Conservation (phyloP, 2,329 filamentous ascomycete species). For the Rhytidhysteron rufulum region DNA sequence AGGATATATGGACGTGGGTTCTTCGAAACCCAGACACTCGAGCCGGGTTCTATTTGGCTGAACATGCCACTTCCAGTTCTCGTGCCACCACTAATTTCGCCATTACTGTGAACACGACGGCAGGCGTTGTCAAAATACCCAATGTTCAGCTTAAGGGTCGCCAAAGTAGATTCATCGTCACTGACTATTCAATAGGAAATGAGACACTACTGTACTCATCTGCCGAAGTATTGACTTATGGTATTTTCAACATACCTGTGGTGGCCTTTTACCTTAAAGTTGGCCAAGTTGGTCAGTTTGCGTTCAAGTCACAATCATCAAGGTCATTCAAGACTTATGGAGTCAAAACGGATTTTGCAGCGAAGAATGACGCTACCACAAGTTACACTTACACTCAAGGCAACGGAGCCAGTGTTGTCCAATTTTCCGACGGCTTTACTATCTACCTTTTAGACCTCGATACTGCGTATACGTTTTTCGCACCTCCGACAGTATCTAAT, state of each 20-base stretch:
- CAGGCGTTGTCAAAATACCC: slow-evolving; percentile 41
- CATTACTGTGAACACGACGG: slow-evolving; percentile 47
- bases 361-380: slow-evolving; percentile 34
- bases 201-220: slow-evolving; percentile 50
- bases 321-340: slow-evolving; percentile 39
- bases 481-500: slow-evolving; percentile 45
- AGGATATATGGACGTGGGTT: slow-evolving; percentile 49
- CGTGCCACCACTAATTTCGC: slow-evolving; percentile 44
- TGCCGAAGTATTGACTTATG: slow-evolving; percentile 49
- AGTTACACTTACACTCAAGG: slow-evolving; percentile 42
- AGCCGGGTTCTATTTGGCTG: slow-evolving; percentile 50
- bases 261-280: slow-evolving; percentile 49
- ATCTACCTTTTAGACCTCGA: slow-evolving; percentile 52
- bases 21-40: slow-evolving; percentile 49
- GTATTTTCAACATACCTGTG: slow-evolving; percentile 45
- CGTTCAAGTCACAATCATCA: slow-evolving; percentile 36
- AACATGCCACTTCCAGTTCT: slow-evolving; percentile 46
- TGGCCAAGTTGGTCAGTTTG: slow-evolving; percentile 50
- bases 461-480: slow-evolving; percentile 56
- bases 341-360: slow-evolving; percentile 41
- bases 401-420: slow-evolving; percentile 44
- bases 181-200: slow-evolving; percentile 49
- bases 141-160: slow-evolving; percentile 49
- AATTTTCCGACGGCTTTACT: slow-evolving; percentile 48
- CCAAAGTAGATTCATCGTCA: slow-evolving; percentile 54